These are phyloP conservation scores for Fonsecaea monophora DNA, from an alignment of 2,329 filamentous ascomycete species.

Conservation along the genomic window DNA sequence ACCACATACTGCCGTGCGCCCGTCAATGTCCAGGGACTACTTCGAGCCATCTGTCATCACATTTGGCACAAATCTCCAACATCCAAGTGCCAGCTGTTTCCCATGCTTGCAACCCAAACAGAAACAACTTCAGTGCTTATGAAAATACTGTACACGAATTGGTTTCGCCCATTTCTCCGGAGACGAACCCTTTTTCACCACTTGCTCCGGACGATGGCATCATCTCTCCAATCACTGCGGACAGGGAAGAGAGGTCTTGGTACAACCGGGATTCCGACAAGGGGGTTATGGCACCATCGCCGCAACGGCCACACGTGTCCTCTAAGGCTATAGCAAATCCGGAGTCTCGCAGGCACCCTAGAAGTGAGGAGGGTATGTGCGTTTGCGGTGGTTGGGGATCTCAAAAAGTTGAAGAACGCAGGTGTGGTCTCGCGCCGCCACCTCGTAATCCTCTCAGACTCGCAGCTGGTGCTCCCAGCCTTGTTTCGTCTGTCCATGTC, in stretches of 20 bases:
- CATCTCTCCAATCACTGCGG: slow-evolving; percentile 10
- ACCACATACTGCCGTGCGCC: not conserved
- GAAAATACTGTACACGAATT: not conserved
- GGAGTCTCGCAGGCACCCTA: not conserved
- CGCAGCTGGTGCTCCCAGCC: not conserved
- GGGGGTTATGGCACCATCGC: not conserved
- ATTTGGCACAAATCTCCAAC: slow-evolving; percentile 6
- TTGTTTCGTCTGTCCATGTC: not conserved
- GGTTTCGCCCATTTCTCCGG: slow-evolving; percentile 15
- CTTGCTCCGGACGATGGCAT: slow-evolving; percentile 16
- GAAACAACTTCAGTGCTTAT: not conserved
- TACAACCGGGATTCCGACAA: slow-evolving; percentile 6
- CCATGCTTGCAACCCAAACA: not conserved
- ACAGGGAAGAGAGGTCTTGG: slow-evolving; percentile 1
- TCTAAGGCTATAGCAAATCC: not conserved
- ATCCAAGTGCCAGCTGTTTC: slow-evolving; percentile 8
- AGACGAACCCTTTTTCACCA: slow-evolving; percentile 5
- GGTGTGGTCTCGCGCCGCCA: not conserved
- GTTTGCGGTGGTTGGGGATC: slow-evolving; percentile 7
- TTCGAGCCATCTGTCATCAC: not conserved
- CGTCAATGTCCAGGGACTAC: not conserved
- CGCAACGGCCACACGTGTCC: not conserved
- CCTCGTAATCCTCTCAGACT: slow-evolving; percentile 11
- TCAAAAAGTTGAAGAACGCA: not conserved
- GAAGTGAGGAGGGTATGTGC: slow-evolving; percentile 14